These are phyloP conservation scores for Paraphoma chrysanthemicola DNA, from an alignment of 2,329 filamentous ascomycete genomes.

Conservation along the genomic window DNA sequence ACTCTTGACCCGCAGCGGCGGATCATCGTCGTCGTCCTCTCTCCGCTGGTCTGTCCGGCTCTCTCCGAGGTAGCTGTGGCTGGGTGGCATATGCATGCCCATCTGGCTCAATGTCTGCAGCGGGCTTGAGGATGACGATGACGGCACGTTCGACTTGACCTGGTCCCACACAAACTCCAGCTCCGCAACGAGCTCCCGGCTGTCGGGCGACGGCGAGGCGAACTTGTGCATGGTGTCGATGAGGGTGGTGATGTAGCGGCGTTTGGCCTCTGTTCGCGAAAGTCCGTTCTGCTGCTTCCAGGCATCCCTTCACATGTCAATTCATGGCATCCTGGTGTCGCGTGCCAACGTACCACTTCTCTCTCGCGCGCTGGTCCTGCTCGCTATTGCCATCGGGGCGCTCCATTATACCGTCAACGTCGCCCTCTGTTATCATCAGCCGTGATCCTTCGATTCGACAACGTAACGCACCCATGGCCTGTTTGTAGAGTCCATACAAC, in stretches of 20 bases:
- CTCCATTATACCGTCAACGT: constrained; percentile 93
- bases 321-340: constrained; percentile 8
- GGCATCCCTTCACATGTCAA: constrained; percentile 69
- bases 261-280: constrained; percentile 89
- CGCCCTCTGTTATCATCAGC: constrained; percentile 69
- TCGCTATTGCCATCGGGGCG: constrained; percentile 66
- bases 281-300: constrained; percentile 90
- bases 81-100: constrained; percentile 21
- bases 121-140: constrained; percentile 60
- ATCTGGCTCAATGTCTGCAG: constrained; percentile 45
- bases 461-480: constrained; percentile 76
- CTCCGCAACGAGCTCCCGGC: constrained; percentile 85
- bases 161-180: constrained; percentile 99
- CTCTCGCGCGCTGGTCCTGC: constrained; percentile 61
- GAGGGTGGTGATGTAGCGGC: constrained; percentile 88
- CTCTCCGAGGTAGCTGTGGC: constrained; percentile 43
- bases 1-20: constrained; percentile 67
- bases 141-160: constrained; percentile 81
- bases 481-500: constrained; percentile 98
- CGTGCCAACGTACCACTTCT: constrained; percentile 68
- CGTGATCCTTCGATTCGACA: neutral
- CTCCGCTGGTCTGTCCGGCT: constrained; percentile 45
- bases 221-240: constrained; percentile 98
- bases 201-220: constrained; percentile 83
- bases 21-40: constrained; percentile 21